Percentiles rank a stretch among this genome's conserved stretches.
Conservation (phyloP, 108 stramenopile genomes). For the Epithemia pelagica region DNA sequence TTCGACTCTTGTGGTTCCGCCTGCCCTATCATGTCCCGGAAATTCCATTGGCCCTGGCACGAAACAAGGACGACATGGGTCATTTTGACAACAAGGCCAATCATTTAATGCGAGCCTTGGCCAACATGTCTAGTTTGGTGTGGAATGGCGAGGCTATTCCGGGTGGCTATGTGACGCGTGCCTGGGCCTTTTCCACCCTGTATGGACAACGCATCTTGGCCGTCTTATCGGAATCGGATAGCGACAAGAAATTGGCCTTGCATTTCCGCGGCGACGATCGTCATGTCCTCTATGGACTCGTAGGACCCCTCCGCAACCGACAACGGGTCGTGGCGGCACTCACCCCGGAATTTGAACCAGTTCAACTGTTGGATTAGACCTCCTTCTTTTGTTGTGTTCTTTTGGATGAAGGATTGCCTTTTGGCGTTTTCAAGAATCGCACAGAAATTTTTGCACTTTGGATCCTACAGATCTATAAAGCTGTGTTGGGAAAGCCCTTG, state of each 20-base stretch:
- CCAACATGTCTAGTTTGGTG: slow-evolving; percentile 16
- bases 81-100: not conserved
- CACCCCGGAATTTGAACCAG: slow-evolving; percentile 13
- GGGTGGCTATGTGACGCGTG: slow-evolving; percentile 23
- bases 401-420: too few species aligned
- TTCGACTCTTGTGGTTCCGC: slow-evolving; percentile 59
- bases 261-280: slow-evolving; percentile 35
- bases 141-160: slow-evolving; percentile 31
- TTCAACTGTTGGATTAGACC: too few species aligned
- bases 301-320: slow-evolving; percentile 10
- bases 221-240: slow-evolving; percentile 26
- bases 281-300: slow-evolving; percentile 22
- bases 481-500: too few species aligned
- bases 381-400: too few species aligned
- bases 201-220: slow-evolving; percentile 29
- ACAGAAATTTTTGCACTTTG: too few species aligned
- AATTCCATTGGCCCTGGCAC: not conserved
- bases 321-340: slow-evolving; percentile 19
- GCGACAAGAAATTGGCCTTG: slow-evolving; percentile 12
- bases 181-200: slow-evolving; percentile 43
- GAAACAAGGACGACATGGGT: not conserved
- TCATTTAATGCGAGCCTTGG: not conserved
- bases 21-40: slow-evolving; percentile 31
- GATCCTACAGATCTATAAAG: too few species aligned
- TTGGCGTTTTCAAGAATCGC: too few species aligned